Conservation (phyloP, 257 asterid genomes). For the Echium plantagineum region DNA sequence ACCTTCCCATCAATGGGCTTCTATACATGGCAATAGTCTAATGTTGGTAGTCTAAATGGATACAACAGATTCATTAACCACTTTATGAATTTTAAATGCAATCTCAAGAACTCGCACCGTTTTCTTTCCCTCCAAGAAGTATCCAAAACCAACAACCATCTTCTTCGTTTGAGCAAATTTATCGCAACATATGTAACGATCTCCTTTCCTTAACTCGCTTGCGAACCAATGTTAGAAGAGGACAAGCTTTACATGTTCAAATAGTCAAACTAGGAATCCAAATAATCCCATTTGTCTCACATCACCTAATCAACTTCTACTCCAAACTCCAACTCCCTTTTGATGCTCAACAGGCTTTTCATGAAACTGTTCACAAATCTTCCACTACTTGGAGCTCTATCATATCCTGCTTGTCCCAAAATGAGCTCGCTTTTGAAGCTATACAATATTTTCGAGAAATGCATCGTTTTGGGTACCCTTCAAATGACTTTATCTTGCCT, state of each 20-base stretch:
- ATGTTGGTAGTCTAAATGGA: too few species aligned
- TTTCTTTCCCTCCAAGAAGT: background rate
- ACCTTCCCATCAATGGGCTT: too few species aligned
- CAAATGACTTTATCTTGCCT: slow-evolving; percentile 57
- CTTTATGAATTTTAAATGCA: too few species aligned
- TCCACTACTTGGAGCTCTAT: slow-evolving; percentile 85
- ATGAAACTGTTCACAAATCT: slow-evolving; percentile 44
- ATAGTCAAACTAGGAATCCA: slow-evolving; percentile 53
- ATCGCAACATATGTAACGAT: slow-evolving; percentile 40
- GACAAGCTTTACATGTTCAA: slow-evolving; percentile 53
- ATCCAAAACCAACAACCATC: slow-evolving; percentile 9
- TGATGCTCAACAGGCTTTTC: slow-evolving; percentile 40
- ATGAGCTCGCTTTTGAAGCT: slow-evolving; percentile 51
- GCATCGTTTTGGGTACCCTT: slow-evolving; percentile 28
- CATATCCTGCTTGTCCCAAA: slow-evolving; percentile 54
- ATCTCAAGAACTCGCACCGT: too few species aligned
- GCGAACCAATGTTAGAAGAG: slow-evolving; percentile 25
- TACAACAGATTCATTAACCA: too few species aligned
- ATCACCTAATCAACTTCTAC: slow-evolving; percentile 72
- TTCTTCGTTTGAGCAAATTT: slow-evolving; percentile 34
- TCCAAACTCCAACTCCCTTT: slow-evolving; percentile 54
- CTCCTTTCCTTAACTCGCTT: slow-evolving; percentile 41
- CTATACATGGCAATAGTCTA: too few species aligned
- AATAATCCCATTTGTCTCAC: slow-evolving; percentile 45
- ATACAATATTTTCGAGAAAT: slow-evolving; percentile 38